phyloP scores from a whole-genome alignment of 169 alveolate genomes.

The Plasmodium chabaudi region DNA sequence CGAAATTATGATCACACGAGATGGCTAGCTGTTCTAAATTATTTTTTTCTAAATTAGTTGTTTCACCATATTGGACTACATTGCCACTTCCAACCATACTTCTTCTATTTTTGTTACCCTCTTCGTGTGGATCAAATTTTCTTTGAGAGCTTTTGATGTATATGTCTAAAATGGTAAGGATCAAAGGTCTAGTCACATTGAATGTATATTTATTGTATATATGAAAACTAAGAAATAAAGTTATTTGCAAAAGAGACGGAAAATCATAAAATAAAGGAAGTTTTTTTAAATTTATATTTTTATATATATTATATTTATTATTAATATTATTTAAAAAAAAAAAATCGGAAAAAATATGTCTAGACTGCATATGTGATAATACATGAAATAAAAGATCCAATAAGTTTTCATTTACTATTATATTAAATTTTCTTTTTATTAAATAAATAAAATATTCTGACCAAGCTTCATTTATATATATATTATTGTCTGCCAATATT shows the following conservation, averaged over 20 bases:
- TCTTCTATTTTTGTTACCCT: neutral
- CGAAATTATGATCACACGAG: neutral
- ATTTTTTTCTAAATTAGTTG: neutral
- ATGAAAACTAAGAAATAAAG: conserved; percentile 7
- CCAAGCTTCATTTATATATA: conserved; percentile 42
- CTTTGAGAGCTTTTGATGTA: no score
- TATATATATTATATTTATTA: conserved; percentile 26
- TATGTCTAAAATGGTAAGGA: neutral
- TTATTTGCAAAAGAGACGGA: conserved; percentile 1
- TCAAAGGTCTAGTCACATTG: neutral
- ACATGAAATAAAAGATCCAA: conserved; percentile 10
- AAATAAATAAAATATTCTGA: conserved; percentile 32
- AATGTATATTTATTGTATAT: neutral
- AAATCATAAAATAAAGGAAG: neutral
- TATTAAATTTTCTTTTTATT: conserved; percentile 13
- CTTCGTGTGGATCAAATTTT: no score
- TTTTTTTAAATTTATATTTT: neutral
- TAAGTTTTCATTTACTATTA: conserved; percentile 5
- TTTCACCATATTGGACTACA: neutral
- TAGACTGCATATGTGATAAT: conserved; percentile 26
- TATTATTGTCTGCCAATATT: conserved; percentile 21
- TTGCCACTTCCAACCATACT: neutral
- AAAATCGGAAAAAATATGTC: neutral
- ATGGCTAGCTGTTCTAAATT: no score
- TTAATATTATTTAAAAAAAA: conserved; percentile 11